These are phyloP conservation scores for Cystobasidium onofrii DNA, from an alignment of 768 basidiomycete genomes.

Conservation along the genomic window DNA sequence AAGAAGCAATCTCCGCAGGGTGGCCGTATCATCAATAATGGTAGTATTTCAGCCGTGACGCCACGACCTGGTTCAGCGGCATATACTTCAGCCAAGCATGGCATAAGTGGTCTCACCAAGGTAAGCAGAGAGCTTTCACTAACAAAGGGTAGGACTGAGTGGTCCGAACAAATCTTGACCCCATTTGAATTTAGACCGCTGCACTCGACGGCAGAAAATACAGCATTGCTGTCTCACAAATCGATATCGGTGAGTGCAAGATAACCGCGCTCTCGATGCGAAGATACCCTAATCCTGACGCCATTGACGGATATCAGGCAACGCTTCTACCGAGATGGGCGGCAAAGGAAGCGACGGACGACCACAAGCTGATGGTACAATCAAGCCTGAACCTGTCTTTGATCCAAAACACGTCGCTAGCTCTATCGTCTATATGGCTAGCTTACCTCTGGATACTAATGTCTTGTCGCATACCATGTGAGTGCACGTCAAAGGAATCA, in stretches of 20 bases:
- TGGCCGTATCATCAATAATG: conserved; percentile 71
- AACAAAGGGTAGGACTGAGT: too few species aligned
- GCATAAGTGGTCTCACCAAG: conserved; percentile 64
- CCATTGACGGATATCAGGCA: too few species aligned
- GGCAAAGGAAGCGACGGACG: conserved; percentile 51
- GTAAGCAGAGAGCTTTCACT: background rate
- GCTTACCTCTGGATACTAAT: conserved; percentile 60
- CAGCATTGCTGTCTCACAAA: conserved; percentile 68
- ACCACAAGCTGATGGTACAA: conserved; percentile 62
- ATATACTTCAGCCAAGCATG: conserved; percentile 75
- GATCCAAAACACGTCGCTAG: conserved; percentile 65
- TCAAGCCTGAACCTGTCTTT: conserved; percentile 57
- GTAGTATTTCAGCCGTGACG: conserved; percentile 63
- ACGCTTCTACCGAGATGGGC: conserved; percentile 62
- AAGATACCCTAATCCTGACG: too few species aligned
- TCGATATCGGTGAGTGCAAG: conserved; percentile 65
- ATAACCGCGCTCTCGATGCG: too few species aligned
- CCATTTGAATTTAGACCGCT: conserved; percentile 52
- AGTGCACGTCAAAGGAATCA: too few species aligned
- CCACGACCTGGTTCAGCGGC: conserved; percentile 57
- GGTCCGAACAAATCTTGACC: too few species aligned
- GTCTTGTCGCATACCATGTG: conserved; percentile 54
- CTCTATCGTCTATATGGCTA: conserved; percentile 63
- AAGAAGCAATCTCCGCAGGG: conserved; percentile 65
- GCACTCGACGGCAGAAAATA: conserved; percentile 66